A percentile compares a stretch with the other conserved stretches of the same genome.
phyloP scores from a whole-genome alignment of 179 eudicot genomes.

The Spinacia oleracea region DNA sequence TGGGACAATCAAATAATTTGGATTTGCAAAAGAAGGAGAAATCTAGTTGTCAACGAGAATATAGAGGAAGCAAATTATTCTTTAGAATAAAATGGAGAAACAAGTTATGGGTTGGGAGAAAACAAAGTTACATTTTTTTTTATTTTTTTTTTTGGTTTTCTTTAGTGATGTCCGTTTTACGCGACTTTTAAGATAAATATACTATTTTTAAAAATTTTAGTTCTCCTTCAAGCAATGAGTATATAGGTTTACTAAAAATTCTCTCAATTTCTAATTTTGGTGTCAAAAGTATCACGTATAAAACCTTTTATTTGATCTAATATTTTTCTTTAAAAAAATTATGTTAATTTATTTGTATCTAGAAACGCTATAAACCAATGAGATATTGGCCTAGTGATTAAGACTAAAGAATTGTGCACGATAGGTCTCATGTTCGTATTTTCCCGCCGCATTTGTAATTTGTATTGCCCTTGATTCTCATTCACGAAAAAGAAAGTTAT shows the following conservation, averaged over 20 bases:
- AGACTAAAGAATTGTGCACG: no score
- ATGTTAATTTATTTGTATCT: neutral
- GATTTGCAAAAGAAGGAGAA: slow-evolving; percentile 5
- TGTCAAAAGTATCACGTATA: neutral
- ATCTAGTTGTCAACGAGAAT: slow-evolving; percentile 8
- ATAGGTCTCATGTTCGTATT: no score
- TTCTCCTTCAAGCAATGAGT: neutral
- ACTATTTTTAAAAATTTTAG: slow-evolving; percentile 7
- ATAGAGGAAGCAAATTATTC: slow-evolving; percentile 12
- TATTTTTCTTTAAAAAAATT: neutral
- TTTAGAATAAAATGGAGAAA: neutral
- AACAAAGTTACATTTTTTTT: neutral
- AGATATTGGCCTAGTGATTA: no score
- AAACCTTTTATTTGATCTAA: no score
- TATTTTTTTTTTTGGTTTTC: no score
- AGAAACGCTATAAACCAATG: no score
- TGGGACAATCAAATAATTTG: neutral
- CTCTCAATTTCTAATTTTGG: neutral
- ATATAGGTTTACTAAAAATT: neutral
- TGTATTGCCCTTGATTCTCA: no score
- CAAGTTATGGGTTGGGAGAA: neutral
- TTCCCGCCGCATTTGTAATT: no score
- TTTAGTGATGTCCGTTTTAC: neutral
- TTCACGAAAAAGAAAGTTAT: no score
- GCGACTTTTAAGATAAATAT: neutral